These are phyloP conservation scores for Baudoinia panamericana DNA, from an alignment of 495 filamentous ascomycete species.

Conservation along the genomic window DNA sequence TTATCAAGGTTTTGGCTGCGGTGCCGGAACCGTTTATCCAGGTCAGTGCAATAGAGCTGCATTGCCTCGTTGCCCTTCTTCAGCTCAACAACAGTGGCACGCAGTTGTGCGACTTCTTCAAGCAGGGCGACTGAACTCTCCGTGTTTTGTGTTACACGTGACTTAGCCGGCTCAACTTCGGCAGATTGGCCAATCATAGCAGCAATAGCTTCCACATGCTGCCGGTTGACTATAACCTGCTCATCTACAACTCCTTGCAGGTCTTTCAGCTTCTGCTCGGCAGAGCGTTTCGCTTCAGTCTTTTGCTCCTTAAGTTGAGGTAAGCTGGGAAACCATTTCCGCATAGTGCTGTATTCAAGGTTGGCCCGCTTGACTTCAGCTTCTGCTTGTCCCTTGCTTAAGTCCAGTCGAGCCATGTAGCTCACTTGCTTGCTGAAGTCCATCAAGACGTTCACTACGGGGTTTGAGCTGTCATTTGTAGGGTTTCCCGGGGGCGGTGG, in stretches of 20 bases:
- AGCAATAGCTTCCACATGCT: neutral
- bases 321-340: neutral
- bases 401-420: neutral
- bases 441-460: neutral
- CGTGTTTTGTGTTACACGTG: neutral
- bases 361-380: neutral
- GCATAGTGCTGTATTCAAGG: conserved; percentile 1
- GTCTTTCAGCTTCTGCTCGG: neutral
- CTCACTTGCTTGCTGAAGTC: neutral
- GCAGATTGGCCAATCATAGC: neutral
- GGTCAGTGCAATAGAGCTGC: too few relatives aligned
- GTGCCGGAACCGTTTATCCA: neutral
- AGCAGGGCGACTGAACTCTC: neutral
- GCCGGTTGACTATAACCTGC: neutral
- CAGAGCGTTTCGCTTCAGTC: neutral
- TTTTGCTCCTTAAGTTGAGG: conserved; percentile 6
- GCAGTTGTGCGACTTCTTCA: neutral
- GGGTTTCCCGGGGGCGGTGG: neutral
- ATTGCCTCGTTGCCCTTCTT: neutral
- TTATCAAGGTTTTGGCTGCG: neutral
- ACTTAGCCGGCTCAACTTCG: neutral
- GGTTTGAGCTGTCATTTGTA: neutral
- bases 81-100: neutral
- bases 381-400: neutral
- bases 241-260: neutral